phyloP scores from a whole-genome alignment of 2,329 filamentous ascomycete genomes.

The Myriosclerotinia curreyana region DNA sequence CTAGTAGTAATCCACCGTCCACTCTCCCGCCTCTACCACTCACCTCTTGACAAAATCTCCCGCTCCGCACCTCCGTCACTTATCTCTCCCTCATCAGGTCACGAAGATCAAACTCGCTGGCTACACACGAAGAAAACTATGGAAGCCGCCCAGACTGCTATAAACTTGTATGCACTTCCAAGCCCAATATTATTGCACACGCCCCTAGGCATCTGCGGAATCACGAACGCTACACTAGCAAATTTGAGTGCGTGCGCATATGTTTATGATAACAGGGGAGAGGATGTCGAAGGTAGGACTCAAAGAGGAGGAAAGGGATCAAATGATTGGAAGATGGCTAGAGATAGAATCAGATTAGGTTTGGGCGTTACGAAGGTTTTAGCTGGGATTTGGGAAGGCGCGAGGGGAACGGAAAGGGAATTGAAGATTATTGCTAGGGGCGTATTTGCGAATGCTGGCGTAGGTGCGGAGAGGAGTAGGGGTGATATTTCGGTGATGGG shows the following conservation, averaged over 20 bases:
- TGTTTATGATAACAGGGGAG: conserved; percentile 38
- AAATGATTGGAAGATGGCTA: conserved; percentile 44
- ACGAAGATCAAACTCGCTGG: conserved; percentile 27
- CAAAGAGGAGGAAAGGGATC: conserved; percentile 4
- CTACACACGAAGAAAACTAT: conserved; percentile 60
- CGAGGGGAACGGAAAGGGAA: conserved; percentile 53
- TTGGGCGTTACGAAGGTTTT: conserved; percentile 57
- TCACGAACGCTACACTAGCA: conserved; percentile 55
- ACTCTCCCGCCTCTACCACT: conserved; percentile 31
- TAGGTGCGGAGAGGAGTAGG: neutral
- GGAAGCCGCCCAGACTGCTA: conserved; percentile 55
- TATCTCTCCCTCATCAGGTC: conserved; percentile 7
- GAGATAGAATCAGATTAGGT: conserved; percentile 55
- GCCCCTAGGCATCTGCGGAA: conserved; percentile 55
- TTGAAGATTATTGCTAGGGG: conserved; percentile 29
- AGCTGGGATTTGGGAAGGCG: conserved; percentile 55
- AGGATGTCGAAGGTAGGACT: neutral
- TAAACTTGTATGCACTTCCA: conserved; percentile 53
- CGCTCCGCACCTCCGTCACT: conserved; percentile 28
- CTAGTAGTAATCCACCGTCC: conserved; percentile 34
- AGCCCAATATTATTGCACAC: conserved; percentile 53
- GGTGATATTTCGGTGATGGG: neutral
- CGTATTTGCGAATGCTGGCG: conserved; percentile 21
- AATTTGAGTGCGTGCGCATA: conserved; percentile 59
- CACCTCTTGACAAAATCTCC: conserved; percentile 28